These are phyloP conservation scores for Cladosporium sp. DNA, from an alignment of 2,329 filamentous ascomycete genomes.

Conservation along the genomic window DNA sequence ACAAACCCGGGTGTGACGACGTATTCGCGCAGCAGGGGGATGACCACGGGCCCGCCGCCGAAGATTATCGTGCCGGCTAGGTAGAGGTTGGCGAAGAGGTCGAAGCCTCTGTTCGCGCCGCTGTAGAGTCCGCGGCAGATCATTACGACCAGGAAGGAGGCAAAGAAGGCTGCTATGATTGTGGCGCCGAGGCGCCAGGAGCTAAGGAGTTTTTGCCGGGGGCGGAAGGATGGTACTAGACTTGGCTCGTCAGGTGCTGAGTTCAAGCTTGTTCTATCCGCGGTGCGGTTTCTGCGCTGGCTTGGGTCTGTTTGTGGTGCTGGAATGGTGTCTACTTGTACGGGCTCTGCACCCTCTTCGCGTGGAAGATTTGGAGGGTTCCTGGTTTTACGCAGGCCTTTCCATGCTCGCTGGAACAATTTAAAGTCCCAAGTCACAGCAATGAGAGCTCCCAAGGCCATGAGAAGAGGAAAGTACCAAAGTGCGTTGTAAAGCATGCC, in stretches of 20 bases:
- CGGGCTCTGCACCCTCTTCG: background rate
- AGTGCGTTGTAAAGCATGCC: constrained; percentile 66
- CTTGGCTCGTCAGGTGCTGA: background rate
- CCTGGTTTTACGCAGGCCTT: background rate
- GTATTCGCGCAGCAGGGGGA: constrained; percentile 39
- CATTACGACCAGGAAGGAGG: constrained; percentile 53
- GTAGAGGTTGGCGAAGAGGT: constrained; percentile 68
- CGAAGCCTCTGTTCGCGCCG: constrained; percentile 45
- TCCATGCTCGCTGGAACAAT: constrained; percentile 5
- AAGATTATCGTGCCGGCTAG: constrained; percentile 61
- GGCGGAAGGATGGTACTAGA: background rate
- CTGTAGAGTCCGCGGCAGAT: constrained; percentile 40
- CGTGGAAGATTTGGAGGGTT: background rate
- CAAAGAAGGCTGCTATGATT: constrained; percentile 46
- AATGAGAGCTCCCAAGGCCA: constrained; percentile 50
- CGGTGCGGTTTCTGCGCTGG: background rate
- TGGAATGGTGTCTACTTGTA: background rate
- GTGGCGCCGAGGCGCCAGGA: constrained; percentile 31
- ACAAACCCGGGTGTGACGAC: constrained; percentile 67
- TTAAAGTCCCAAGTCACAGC: constrained; percentile 52
- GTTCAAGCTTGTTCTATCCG: too few species aligned
- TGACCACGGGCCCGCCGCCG: constrained; percentile 43
- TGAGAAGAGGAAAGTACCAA: constrained; percentile 69
- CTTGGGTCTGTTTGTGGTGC: background rate
- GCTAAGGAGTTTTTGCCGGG: background rate